Base-by-base conservation (phyloP, 1,139 yeast genomes). In the Yamadazyma dendronema region DNA sequence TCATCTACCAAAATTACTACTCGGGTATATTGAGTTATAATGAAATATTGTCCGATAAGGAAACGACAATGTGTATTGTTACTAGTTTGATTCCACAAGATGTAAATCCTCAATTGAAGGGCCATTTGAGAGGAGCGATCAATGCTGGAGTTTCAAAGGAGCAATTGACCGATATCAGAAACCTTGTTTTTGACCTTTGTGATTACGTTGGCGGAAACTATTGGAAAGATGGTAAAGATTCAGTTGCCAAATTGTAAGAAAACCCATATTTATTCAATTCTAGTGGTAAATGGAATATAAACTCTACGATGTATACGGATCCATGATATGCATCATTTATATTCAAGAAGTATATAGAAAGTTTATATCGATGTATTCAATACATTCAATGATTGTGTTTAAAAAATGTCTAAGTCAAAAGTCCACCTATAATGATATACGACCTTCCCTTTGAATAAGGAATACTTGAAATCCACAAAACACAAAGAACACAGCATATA, bases 21-120 rank as follows among this genome's bases (percentile, higher is more conserved):
- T 79, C 87, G 0, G 89, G 95, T 11, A 59, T 89, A 31, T 69
- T 89, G 41, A 82, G 95, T 23, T 84, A 61, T 55, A 76, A 81
- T 10, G 82, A 72, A 4, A 70, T 87, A 2, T 64, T 89, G 28
- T 59, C 72, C 9, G 81, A 85, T 1, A 72, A 68, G 44, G 96
- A 88, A 45, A 84, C 96, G 0, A 81, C 92, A 28, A 58, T 87
- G 49, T 83, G 88, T 32, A 79, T 89, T 4, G 78, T 89, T 22
- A 84, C 95, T 1, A 74, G 90, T 43, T 71, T 90, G 50, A 81
- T 89, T 11, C 97, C 97, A 0, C 96, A 87, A 56, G 95, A 89
- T 57, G 96, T 89, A n/a, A 87, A 85, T 49, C 96, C 96, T 0
- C 96, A 89, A 54, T 69, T 89, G 47, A 87, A 87, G 61, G 97